Conservation (phyloP, 1,284 basidiomycete genomes). For the Cerioporus squamosus region DNA sequence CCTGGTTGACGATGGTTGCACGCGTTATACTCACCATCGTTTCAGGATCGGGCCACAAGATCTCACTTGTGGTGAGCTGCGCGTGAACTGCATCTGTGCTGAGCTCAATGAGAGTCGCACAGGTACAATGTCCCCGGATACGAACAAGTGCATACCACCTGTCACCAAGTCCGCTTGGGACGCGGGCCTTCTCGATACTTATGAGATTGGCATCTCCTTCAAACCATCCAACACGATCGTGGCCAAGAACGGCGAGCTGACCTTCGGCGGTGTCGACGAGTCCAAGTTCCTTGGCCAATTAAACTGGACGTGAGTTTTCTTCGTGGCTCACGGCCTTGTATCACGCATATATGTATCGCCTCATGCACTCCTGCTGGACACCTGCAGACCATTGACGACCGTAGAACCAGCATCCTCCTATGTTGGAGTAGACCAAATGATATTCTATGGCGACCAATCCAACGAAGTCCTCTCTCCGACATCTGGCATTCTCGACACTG, state of each 20-base stretch:
- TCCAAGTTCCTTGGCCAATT: constrained; percentile 51
- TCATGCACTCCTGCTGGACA: neutral
- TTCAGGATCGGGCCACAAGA: constrained; percentile 49
- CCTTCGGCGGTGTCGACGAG: constrained; percentile 51
- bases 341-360: neutral
- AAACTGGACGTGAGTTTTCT: constrained; percentile 44
- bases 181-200: constrained; percentile 22
- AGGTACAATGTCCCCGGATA: constrained; percentile 38
- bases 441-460: constrained; percentile 22
- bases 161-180: constrained; percentile 51
- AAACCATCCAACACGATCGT: constrained; percentile 37
- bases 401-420: constrained; percentile 39
- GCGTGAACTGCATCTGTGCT: neutral
- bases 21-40: too few relatives aligned
- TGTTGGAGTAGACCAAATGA: constrained; percentile 31
- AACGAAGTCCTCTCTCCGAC: constrained; percentile 28
- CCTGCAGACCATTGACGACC: constrained; percentile 38
- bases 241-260: constrained; percentile 35
- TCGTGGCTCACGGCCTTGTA: neutral
- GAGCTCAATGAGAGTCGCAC: neutral
- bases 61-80: constrained; percentile 40
- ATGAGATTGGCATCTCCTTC: constrained; percentile 53
- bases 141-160: constrained; percentile 39
- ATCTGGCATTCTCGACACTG: constrained; percentile 36
- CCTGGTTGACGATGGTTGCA: too few relatives aligned